phyloP scores from a whole-genome alignment of 352 stramenopile species.

The Nothophytophthora sp. region DNA sequence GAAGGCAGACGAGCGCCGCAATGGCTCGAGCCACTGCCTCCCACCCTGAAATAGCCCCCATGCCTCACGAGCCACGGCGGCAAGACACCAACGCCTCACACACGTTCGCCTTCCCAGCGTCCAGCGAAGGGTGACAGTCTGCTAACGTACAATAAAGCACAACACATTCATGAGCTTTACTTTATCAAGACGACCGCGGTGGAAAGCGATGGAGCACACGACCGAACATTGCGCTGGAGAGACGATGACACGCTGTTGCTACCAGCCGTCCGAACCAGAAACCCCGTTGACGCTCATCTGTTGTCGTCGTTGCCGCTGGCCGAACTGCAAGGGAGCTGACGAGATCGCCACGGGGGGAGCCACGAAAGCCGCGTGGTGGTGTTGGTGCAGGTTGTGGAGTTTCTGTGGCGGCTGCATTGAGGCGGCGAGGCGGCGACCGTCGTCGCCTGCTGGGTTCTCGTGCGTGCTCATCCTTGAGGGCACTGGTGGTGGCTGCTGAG shows the following conservation, averaged over 20 bases:
- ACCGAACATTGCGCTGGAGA: too few relatives aligned
- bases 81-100: too few relatives aligned
- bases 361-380: conserved; percentile 11
- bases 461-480: conserved; percentile 54
- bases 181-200: too few relatives aligned
- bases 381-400: conserved; percentile 4
- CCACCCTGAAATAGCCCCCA: not conserved
- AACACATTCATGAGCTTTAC: conserved; percentile 4
- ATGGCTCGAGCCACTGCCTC: not conserved
- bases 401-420: conserved; percentile 4
- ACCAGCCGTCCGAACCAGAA: conserved; percentile 18
- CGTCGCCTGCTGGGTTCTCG: conserved; percentile 65
- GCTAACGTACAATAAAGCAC: too few relatives aligned
- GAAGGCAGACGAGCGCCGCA: not conserved
- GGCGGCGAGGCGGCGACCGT: conserved; percentile 22
- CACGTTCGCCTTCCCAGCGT: too few relatives aligned
- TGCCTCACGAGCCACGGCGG: too few relatives aligned
- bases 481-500: conserved; percentile 13
- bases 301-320: conserved; percentile 11
- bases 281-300: conserved; percentile 7
- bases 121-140: too few relatives aligned
- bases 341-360: not conserved
- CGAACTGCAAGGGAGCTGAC: conserved; percentile 2
- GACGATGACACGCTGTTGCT: conserved; percentile 1
- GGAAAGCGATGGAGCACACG: too few relatives aligned